Percentiles rank a stretch among this genome's conserved stretches.
Evolutionary conservation across 169 alveolate genomes (phyloP).

Genomic region (Neospora caninum): DNA sequence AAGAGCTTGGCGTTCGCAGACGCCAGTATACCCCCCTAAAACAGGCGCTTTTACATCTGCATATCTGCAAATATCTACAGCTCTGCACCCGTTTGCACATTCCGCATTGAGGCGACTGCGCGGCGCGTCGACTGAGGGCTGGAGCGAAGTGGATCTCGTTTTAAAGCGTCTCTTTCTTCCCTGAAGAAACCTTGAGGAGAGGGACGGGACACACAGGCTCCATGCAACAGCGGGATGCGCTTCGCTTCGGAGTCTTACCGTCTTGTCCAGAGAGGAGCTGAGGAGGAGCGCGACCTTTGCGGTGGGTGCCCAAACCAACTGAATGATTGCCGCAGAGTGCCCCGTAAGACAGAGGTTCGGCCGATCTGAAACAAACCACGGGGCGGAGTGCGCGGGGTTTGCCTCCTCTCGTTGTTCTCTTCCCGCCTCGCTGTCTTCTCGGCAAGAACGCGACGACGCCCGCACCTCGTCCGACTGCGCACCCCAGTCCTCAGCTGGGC

Average conservation of each 20-base stretch:
- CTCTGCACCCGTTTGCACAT: no score
- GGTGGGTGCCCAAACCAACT: conserved; percentile 60
- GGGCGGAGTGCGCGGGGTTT: not conserved
- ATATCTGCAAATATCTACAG: no score
- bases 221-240: no score
- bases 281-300: conserved; percentile 18
- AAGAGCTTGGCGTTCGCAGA: no score
- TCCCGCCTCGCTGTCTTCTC: not conserved
- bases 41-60: no score
- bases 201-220: no score
- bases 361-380: conserved; percentile 46
- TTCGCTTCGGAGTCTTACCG: not conserved
- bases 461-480: not conserved
- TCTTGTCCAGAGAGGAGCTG: conserved; percentile 44
- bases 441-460: not conserved
- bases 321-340: conserved; percentile 53
- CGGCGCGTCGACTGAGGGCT: no score
- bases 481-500: not conserved
- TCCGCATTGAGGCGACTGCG: no score
- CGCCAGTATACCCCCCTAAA: no score
- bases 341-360: conserved; percentile 55
- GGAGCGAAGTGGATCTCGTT: no score
- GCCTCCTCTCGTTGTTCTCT: not conserved
- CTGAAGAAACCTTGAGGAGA: no score
- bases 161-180: no score